A percentile compares a stretch with the other conserved stretches of the same genome.
phyloP scores from a whole-genome alignment of 345 rosid genomes.

The Cardiospermum halicacabum region DNA sequence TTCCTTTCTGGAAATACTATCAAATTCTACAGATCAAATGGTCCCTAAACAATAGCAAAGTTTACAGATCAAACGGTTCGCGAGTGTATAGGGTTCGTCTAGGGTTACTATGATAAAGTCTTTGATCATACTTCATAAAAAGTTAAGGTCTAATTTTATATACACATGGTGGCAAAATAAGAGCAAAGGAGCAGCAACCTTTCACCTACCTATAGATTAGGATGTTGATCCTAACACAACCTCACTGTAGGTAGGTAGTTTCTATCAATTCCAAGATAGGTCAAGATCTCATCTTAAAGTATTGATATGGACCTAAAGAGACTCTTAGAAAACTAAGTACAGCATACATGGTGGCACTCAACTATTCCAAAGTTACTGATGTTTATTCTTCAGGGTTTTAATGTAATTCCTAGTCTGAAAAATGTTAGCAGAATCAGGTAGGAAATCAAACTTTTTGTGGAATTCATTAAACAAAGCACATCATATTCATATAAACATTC shows the following conservation, averaged over 20 bases:
- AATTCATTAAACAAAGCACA: neutral
- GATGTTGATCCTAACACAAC: conserved; percentile 30
- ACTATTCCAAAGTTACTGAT: neutral
- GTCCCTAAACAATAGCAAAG: too few species aligned
- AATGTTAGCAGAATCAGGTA: neutral
- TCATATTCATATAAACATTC: too few species aligned
- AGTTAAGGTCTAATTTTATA: neutral
- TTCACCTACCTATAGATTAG: conserved; percentile 20
- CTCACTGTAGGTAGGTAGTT: conserved; percentile 32
- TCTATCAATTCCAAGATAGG: conserved; percentile 18
- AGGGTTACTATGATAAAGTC: too few species aligned
- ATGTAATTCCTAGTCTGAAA: neutral
- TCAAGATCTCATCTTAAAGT: neutral
- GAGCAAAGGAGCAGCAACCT: neutral
- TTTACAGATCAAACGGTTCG: too few species aligned
- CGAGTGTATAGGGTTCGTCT: too few species aligned
- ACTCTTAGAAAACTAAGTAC: neutral
- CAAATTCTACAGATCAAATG: too few species aligned
- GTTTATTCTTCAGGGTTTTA: neutral
- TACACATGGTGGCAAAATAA: neutral
- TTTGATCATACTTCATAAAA: neutral
- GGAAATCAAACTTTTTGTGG: neutral
- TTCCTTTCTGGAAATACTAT: too few species aligned
- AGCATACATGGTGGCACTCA: neutral
- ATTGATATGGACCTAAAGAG: neutral